Percentiles rank a stretch among this genome's conserved stretches.
These are phyloP conservation scores for Cladosporium sp. DNA, from an alignment of 2,329 filamentous ascomycete species.

Conservation along the genomic window DNA sequence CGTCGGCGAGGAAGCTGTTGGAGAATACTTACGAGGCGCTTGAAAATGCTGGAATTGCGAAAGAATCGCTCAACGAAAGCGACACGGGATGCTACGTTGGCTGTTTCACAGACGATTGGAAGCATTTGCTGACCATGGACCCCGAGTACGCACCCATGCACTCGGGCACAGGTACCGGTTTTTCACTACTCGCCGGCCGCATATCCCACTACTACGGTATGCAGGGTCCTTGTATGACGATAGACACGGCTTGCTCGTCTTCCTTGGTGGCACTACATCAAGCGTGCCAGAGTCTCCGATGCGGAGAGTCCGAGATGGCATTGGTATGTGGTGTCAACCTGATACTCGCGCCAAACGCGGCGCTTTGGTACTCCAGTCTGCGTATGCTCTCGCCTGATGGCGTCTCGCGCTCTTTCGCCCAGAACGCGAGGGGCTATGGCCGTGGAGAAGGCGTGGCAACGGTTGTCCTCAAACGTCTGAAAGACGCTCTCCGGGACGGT, in stretches of 20 bases:
- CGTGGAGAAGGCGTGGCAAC: slow-evolving; percentile 29
- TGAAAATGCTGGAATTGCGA: slow-evolving; percentile 20
- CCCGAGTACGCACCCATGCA: slow-evolving; percentile 26
- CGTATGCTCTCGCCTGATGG: slow-evolving; percentile 22
- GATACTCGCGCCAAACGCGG: too few species aligned
- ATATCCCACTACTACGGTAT: slow-evolving; percentile 23
- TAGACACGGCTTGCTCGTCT: slow-evolving; percentile 21
- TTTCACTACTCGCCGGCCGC: slow-evolving; percentile 16
- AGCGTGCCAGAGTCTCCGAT: too few species aligned
- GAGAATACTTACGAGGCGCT: slow-evolving; percentile 28
- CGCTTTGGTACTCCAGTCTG: too few species aligned
- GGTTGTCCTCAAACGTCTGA: slow-evolving; percentile 33
- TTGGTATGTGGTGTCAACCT: too few species aligned
- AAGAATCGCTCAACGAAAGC: slow-evolving; percentile 9
- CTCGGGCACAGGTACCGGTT: slow-evolving; percentile 16
- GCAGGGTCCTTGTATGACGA: slow-evolving; percentile 19
- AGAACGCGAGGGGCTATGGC: slow-evolving; percentile 48
- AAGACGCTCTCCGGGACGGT: slow-evolving; percentile 20
- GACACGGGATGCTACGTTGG: slow-evolving; percentile 28
- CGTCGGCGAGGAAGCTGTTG: slow-evolving; percentile 30
- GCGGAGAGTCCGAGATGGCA: too few species aligned
- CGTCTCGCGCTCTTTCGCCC: slow-evolving; percentile 33
- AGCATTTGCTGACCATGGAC: slow-evolving; percentile 25
- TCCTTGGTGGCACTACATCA: background rate
- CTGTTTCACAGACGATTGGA: slow-evolving; percentile 27